Base-by-base conservation (phyloP, 1,284 basidiomycete species). In the Fomitopsis betulina region DNA sequence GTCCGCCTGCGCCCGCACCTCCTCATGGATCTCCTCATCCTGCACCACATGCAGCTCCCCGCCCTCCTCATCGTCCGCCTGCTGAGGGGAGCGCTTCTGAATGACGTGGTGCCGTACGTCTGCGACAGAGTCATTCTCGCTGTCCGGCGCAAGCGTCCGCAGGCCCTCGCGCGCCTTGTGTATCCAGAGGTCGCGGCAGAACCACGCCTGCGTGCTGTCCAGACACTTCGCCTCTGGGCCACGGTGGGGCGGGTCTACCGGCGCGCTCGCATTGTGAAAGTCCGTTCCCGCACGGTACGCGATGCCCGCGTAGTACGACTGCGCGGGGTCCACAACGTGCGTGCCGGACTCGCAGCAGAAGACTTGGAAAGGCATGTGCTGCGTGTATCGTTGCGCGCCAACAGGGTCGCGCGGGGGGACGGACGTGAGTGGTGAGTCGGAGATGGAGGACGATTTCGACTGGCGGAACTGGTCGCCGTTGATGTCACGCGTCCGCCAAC, bases 291-390 rank as follows among this genome's bases (percentile, higher is more conserved):
- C 83, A 50, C 94, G 89, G 70, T 98, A 98, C 1, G 70, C 68
- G 63, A 98, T 83, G 39, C 91, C 92, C 40, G 85, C 82, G 77
- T 98, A 98, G 77, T 97, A 98, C 0, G 93, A 92, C 71, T 96
- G 94, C 32, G 82, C 83, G 13, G 95, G 95, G 71, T 98, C 95
- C 62, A 98, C 87, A 66, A 98, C 86, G 70, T 97, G 95, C 0
- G 94, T 94, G 3, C 95, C 95, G 1, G 93, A 91, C 76, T 97
- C 95, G 75, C 95, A 98, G 77, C 95, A 98, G 75, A 96, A 97
- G 13, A 92, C 93, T 72, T 98, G 95, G 80, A 97, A 97, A 2
- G 95, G 95, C 1, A 97, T 82, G 70, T 98, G 94, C 62, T 91
- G 85, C 1, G 85, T 84, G 73, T 96, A 98, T 30, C 94, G 89